phyloP scores from a whole-genome alignment of 495 filamentous ascomycete species.

The Neurospora sp. region DNA sequence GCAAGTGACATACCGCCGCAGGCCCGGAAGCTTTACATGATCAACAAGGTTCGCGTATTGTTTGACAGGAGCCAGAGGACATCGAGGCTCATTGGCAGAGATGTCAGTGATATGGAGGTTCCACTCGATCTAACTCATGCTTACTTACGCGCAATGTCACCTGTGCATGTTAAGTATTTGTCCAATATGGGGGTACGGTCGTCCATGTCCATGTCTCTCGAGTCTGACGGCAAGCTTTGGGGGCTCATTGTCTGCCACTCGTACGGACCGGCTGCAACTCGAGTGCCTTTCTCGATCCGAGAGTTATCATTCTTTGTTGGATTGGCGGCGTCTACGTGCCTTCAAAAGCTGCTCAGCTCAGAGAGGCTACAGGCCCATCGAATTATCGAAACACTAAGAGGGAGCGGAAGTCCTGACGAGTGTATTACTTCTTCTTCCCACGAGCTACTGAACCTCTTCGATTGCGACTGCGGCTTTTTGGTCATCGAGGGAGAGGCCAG shows the following conservation, averaged over 20 bases:
- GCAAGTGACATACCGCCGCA: slow-evolving; percentile 16
- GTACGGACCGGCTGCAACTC: slow-evolving; percentile 59
- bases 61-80: slow-evolving; percentile 60
- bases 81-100: slow-evolving; percentile 65
- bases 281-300: slow-evolving; percentile 70
- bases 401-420: slow-evolving; percentile 63
- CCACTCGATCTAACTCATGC: slow-evolving; percentile 70
- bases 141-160: slow-evolving; percentile 73
- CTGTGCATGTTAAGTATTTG: slow-evolving; percentile 72
- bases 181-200: slow-evolving; percentile 69
- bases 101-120: slow-evolving; percentile 53
- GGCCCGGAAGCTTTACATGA: slow-evolving; percentile 47
- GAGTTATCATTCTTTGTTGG: slow-evolving; percentile 76
- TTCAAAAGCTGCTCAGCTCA: slow-evolving; percentile 70
- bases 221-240: slow-evolving; percentile 65
- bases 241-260: slow-evolving; percentile 72
- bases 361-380: slow-evolving; percentile 62
- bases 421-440: slow-evolving; percentile 80
- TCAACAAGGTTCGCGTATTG: slow-evolving; percentile 61
- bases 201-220: slow-evolving; percentile 85
- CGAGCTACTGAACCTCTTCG: slow-evolving; percentile 67
- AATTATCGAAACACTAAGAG: slow-evolving; percentile 57
- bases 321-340: slow-evolving; percentile 66
- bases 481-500: slow-evolving; percentile 73
- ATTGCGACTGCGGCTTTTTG: slow-evolving; percentile 69